Base-by-base conservation (phyloP, 352 stramenopile species). In the Pythium aquatile region DNA sequence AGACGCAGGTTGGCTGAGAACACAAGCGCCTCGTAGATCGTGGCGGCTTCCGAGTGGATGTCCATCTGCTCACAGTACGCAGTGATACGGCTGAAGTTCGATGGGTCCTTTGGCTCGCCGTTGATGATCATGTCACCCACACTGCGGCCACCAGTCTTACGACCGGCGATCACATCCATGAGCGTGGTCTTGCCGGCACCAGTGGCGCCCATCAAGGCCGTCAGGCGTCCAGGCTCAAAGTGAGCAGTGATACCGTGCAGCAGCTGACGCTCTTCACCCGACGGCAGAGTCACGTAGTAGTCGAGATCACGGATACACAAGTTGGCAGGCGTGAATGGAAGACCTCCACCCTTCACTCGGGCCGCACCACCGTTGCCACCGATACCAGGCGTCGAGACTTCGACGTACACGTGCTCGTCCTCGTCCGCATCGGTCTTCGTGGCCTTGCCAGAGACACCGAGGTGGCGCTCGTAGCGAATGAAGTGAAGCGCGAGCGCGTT, bases 41-140 rank as follows among this genome's bases (percentile, higher is more conserved):
- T 97, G 20, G 88, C 72, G 39, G 82, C 72, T 39, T 93, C 79
- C 52, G 84, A 82, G 70, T 97, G 87, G 33, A 90, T 67, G 49
- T 72, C 65, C 65, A 93, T 91, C 67, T 97, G 91, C 75, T 97
- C 91, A n/a, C 94, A 92, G 68, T 98, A 98, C 13, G 88, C 93
- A 5, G 79, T 87, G 66, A 96, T 88, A 47, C 93, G 78, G 35
- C 77, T 82, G 66, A 98, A 98, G 62, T 83, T 87, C 35, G 64
- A 69, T 49, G 72, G 62, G 40, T 94, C 68, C 73, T 97, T 96
- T 0, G 69, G 61, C 59, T 92, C 83, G 26, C 94, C 94, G 73
- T 98, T 98, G 26, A 98, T 73, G 11, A 81, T 77, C 46, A 98
- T 88, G 14, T 97, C 76, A 33, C 95, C 93, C 35, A 79, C 75